These are phyloP conservation scores for Lithocarpus polystachyus DNA, from an alignment of 306 rosid genomes.

Conservation along the genomic window DNA sequence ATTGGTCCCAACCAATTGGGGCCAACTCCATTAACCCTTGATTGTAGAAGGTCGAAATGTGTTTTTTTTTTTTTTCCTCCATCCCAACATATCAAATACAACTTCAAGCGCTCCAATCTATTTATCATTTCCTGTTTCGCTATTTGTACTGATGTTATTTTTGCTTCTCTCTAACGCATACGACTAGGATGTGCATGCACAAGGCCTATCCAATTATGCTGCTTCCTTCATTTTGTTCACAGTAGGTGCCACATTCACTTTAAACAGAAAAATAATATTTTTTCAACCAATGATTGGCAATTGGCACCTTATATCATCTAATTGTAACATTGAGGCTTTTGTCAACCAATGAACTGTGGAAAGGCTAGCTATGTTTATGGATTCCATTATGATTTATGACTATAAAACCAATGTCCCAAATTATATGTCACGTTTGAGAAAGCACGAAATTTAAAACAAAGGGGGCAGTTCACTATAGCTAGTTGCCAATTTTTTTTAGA, in stretches of 20 bases:
- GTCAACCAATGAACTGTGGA: not conserved
- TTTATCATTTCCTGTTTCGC: not conserved
- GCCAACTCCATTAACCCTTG: not conserved
- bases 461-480: too few relatives aligned
- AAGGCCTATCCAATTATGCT: not conserved
- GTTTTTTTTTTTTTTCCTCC: not conserved
- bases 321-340: not conserved
- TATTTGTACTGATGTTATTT: too few relatives aligned
- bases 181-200: too few relatives aligned
- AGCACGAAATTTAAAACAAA: not conserved
- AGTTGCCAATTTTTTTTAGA: too few relatives aligned
- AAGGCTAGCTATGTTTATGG: too few relatives aligned
- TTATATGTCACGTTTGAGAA: not conserved
- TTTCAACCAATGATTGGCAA: too few relatives aligned
- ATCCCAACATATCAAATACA: not conserved
- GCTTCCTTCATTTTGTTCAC: not conserved
- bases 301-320: not conserved
- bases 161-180: too few relatives aligned
- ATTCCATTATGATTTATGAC: not conserved
- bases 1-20: too few relatives aligned
- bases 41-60: not conserved
- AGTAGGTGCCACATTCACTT: not conserved
- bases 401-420: not conserved
- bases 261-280: not conserved
- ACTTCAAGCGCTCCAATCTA: not conserved